Base-by-base conservation (phyloP, 805 yeast species). In the Saccharomycopsis sp. region DNA sequence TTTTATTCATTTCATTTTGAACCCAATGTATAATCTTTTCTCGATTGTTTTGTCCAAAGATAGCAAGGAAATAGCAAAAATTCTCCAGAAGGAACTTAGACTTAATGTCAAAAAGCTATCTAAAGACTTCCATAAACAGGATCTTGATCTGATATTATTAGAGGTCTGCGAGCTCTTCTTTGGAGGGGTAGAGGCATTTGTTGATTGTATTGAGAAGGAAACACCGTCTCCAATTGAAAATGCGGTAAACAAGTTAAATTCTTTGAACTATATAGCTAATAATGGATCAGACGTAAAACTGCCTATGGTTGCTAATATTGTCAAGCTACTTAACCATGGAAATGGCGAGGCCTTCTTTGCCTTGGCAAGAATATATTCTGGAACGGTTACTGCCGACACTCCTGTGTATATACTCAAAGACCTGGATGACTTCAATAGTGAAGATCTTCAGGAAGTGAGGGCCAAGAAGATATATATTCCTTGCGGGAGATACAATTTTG, bases 11-110 rank as follows among this genome's bases (percentile, higher is more conserved):
- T 86, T 90, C 64, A 77, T 94, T 5, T 71, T 91, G 7, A 83
- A 82, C 24, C 99, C 98, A 1, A 66, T 93, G 12, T 93, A 91
- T 72, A 92, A 93, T 68, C 68, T 92, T 7, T 72, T 85, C 42
- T 76, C 89, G 0, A 77, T 81, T 54, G 75, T 87, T 0, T 66
- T 93, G 9, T 76, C 89, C 0, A 75, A 78, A 41, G 79, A 79
- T 17, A 71, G 80, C 1, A 68, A 71, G 2, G 72, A 72, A 0
- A 67, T 89, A 17, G 67, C 77, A 8, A 58, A 59, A 2, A 68
- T 80, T 22, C 69, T 89, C n/a, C 73, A 75, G 65, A 65, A 73
- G 1, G 72, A 81, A 34, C 83, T 85, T 57, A 75, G 78, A 2
- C 70, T 82, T 22, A 17, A 44, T 44, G 12, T 17, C 5, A 44